Percentiles rank a stretch among this genome's conserved stretches.
phyloP scores from a whole-genome alignment of 305 asterid species.

The Rubia peregrina region DNA sequence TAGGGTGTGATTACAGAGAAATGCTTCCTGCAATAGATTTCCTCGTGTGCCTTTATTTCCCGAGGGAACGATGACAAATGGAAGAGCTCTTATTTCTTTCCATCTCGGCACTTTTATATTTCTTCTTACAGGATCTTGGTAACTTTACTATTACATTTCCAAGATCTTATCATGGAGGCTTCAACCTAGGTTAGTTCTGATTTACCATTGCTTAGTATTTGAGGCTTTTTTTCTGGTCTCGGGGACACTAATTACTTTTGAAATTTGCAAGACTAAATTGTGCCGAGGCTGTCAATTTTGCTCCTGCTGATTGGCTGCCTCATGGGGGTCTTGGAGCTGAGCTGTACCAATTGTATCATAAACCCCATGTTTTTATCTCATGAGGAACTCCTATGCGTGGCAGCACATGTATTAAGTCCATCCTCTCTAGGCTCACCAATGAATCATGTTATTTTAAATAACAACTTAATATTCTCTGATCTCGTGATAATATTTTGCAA shows the following conservation, averaged over 20 bases:
- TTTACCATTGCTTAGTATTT: slow-evolving; percentile 13
- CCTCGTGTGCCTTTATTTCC: slow-evolving; percentile 98
- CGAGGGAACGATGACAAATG: slow-evolving; percentile 97
- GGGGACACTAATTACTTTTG: slow-evolving; percentile 13
- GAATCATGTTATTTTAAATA: background rate
- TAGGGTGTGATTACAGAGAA: slow-evolving; percentile 98
- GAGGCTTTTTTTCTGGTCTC: background rate
- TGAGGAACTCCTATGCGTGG: slow-evolving; percentile 87
- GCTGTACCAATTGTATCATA: slow-evolving; percentile 74
- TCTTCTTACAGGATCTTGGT: slow-evolving; percentile 82
- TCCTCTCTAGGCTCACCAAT: background rate
- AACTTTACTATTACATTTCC: slow-evolving; percentile 93
- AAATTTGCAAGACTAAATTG: slow-evolving; percentile 73
- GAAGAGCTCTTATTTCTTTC: slow-evolving; percentile 81
- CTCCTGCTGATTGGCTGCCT: slow-evolving; percentile 99
- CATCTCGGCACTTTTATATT: slow-evolving; percentile 66
- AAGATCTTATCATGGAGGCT: slow-evolving; percentile 96
- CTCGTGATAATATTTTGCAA: background rate
- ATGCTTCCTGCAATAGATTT: slow-evolving; percentile 73
- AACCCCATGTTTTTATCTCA: slow-evolving; percentile 85
- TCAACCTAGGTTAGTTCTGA: slow-evolving; percentile 71
- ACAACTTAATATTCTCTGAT: background rate
- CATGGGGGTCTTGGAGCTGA: slow-evolving; percentile 97
- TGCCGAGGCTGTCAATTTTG: slow-evolving; percentile 99
- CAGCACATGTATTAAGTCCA: slow-evolving; percentile 54